Evolutionary conservation across 805 yeast species (phyloP).

Genomic region (Candida vartiovaarae): DNA sequence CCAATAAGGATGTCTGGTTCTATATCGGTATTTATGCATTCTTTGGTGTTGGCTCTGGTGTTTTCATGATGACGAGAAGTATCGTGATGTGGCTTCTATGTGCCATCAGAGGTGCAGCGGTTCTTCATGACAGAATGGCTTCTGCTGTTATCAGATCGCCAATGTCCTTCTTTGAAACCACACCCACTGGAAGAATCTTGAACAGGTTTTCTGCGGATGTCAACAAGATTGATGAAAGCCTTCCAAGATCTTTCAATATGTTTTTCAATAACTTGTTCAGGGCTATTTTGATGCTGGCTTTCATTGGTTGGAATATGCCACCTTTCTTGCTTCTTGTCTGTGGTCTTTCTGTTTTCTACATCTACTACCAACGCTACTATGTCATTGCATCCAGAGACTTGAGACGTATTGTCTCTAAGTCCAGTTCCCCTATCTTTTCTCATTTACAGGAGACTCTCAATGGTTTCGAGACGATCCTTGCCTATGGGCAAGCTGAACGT

Average conservation of each 20-base stretch:
- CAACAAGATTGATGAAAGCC: slow-evolving; percentile 76
- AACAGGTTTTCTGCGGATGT: slow-evolving; percentile 90
- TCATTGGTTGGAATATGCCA: slow-evolving; percentile 85
- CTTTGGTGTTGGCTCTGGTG: slow-evolving; percentile 64
- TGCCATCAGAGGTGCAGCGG: slow-evolving; percentile 74
- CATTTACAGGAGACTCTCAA: slow-evolving; percentile 77
- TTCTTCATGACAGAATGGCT: slow-evolving; percentile 75
- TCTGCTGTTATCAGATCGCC: slow-evolving; percentile 75
- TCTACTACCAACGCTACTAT: slow-evolving; percentile 70
- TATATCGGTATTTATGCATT: slow-evolving; percentile 72
- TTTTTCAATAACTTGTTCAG: slow-evolving; percentile 55
- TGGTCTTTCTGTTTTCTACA: slow-evolving; percentile 59
- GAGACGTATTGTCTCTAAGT: slow-evolving; percentile 74
- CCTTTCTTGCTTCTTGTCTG: slow-evolving; percentile 63
- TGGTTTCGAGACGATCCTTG: slow-evolving; percentile 72
- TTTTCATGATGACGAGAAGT: slow-evolving; percentile 55
- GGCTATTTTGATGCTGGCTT: slow-evolving; percentile 68
- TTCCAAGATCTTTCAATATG: slow-evolving; percentile 64
- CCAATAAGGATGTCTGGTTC: slow-evolving; percentile 60
- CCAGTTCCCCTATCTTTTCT: slow-evolving; percentile 78
- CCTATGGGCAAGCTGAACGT: slow-evolving; percentile 59
- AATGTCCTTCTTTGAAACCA: slow-evolving; percentile 92
- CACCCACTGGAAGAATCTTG: slow-evolving; percentile 88
- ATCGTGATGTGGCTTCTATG: slow-evolving; percentile 72
- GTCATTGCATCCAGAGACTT: slow-evolving; percentile 73